phyloP scores from a whole-genome alignment of 495 filamentous ascomycete species.

The Neurospora hispaniola region DNA sequence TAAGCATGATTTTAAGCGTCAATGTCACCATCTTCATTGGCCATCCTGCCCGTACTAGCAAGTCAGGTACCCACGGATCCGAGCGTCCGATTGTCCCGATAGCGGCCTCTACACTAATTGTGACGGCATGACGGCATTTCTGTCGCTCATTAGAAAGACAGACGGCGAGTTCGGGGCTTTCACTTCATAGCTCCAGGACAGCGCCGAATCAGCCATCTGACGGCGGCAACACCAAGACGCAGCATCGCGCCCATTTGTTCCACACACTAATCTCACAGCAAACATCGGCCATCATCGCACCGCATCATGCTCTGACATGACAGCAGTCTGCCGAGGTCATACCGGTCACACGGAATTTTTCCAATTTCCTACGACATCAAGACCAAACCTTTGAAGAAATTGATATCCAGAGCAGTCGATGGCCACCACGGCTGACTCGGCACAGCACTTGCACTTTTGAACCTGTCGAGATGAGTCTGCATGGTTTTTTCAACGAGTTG shows the following conservation, averaged over 20 bases:
- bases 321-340: background rate
- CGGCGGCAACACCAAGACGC: background rate
- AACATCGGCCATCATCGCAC: background rate
- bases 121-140: background rate
- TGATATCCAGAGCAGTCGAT: background rate
- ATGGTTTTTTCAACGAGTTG: background rate
- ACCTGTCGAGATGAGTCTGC: background rate
- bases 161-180: background rate
- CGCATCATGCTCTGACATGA: background rate
- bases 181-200: background rate
- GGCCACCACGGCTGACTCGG: background rate
- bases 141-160: background rate
- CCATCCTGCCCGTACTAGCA: background rate
- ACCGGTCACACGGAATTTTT: background rate
- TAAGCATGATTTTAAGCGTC: conserved; percentile 43
- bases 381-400: background rate
- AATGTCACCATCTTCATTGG: conserved; percentile 10
- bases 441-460: background rate
- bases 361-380: background rate
- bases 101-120: background rate
- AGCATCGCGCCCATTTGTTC: background rate
- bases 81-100: background rate
- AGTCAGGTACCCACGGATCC: background rate
- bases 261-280: background rate
- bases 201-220: background rate